A percentile compares a stretch with the other conserved stretches of the same genome.
phyloP scores from a whole-genome alignment of 345 rosid species.

The Populus euphratica region DNA sequence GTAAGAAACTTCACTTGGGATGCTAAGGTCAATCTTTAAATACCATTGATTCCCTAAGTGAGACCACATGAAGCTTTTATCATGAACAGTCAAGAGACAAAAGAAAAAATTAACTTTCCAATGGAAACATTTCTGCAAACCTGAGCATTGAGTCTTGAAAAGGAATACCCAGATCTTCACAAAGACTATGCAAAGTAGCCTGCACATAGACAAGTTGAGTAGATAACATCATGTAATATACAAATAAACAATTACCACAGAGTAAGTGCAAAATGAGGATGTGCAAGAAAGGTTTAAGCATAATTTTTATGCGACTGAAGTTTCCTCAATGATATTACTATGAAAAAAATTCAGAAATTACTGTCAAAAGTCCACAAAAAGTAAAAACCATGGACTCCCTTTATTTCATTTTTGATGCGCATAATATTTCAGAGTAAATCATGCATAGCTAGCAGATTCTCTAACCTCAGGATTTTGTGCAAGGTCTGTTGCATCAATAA shows the following conservation, averaged over 20 bases:
- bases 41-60: too few species aligned
- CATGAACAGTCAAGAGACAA: not conserved
- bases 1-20: too few species aligned
- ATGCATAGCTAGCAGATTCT: not conserved
- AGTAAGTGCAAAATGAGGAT: too few species aligned
- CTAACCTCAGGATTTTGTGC: constrained; percentile 77
- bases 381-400: not conserved
- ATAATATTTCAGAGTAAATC: not conserved
- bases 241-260: too few species aligned
- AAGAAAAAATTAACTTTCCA: not conserved
- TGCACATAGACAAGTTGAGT: constrained; percentile 26
- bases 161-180: constrained; percentile 71
- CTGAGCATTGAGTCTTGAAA: constrained; percentile 71
- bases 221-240: not conserved
- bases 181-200: constrained; percentile 71
- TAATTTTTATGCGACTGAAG: too few species aligned
- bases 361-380: not conserved
- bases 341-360: too few species aligned
- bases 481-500: constrained; percentile 72
- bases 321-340: too few species aligned
- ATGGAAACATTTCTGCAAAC: constrained; percentile 29
- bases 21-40: too few species aligned
- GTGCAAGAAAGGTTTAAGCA: too few species aligned
- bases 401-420: too few species aligned
- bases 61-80: not conserved